Evolutionary conservation across 306 rosid genomes (phyloP).

Genomic region (Malus orientalis): DNA sequence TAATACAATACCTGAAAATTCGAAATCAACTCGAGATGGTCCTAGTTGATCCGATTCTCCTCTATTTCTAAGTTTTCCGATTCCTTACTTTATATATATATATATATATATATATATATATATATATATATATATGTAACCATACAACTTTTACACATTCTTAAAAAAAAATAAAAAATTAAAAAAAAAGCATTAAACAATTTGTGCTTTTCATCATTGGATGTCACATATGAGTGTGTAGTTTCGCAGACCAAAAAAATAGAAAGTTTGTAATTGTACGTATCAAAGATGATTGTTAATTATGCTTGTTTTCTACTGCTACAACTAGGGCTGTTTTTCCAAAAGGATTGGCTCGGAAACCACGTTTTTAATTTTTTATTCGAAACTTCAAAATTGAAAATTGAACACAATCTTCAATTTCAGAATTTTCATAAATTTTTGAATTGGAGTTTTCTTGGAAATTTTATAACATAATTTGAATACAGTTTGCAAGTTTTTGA

Average conservation of each 20-base stretch:
- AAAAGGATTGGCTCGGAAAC: no score
- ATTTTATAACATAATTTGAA: no score
- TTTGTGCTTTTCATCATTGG: not conserved
- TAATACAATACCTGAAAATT: no score
- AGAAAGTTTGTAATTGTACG: not conserved
- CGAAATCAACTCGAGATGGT: not conserved
- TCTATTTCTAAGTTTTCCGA: not conserved
- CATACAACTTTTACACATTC: not conserved
- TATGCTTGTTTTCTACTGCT: not conserved
- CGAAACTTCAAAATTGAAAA: no score
- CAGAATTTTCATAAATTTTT: no score
- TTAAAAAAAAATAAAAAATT: not conserved
- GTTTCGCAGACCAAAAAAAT: not conserved
- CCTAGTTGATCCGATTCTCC: not conserved
- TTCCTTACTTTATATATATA: no score
- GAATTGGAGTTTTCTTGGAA: no score
- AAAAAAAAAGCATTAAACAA: not conserved
- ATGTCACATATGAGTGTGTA: not conserved
- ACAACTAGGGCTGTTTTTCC: not conserved
- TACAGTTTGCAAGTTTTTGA: no score
- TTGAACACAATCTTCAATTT: no score
- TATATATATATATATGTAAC: no score
- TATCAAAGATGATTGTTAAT: not conserved
- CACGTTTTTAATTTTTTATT: no score
- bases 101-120: no score